A percentile compares a stretch with the other conserved stretches of the same genome.
Conservation (phyloP, 1,139 yeast genomes). For the Yamadazyma dendronema region DNA sequence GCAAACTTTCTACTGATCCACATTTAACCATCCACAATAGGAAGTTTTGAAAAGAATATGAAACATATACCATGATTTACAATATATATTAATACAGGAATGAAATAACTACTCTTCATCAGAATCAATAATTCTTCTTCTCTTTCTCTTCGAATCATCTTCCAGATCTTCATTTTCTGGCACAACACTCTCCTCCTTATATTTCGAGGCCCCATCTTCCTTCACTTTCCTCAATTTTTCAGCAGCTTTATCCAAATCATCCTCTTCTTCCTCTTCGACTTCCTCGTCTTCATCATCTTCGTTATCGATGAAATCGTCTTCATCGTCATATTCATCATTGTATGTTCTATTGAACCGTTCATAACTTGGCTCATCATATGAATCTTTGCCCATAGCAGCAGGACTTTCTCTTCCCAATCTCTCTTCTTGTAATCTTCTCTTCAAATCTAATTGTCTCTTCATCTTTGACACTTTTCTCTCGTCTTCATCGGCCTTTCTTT, state of each 20-base stretch:
- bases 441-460: conserved; percentile 62
- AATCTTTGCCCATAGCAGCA: conserved; percentile 16
- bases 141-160: conserved; percentile 25
- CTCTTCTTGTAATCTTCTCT: conserved; percentile 49
- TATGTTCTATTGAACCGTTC: conserved; percentile 41
- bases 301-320: conserved; percentile 43
- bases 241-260: conserved; percentile 62
- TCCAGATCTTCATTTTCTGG: conserved; percentile 16
- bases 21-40: too few relatives aligned
- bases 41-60: too few relatives aligned
- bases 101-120: conserved; percentile 36
- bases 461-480: conserved; percentile 70
- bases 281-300: conserved; percentile 51
- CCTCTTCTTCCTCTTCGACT: conserved; percentile 57
- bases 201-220: conserved; percentile 52
- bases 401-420: conserved; percentile 33
- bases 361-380: conserved; percentile 35
- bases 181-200: conserved; percentile 42
- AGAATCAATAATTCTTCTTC: conserved; percentile 45
- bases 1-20: too few relatives aligned
- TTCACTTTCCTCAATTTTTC: conserved; percentile 63
- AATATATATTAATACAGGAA: conserved; percentile 6
- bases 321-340: conserved; percentile 46
- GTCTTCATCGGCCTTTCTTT: conserved; percentile 76
- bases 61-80: too few relatives aligned